These are phyloP conservation scores for Apiotrichum domesticum DNA, from an alignment of 1,284 basidiomycete species.

Conservation along the genomic window DNA sequence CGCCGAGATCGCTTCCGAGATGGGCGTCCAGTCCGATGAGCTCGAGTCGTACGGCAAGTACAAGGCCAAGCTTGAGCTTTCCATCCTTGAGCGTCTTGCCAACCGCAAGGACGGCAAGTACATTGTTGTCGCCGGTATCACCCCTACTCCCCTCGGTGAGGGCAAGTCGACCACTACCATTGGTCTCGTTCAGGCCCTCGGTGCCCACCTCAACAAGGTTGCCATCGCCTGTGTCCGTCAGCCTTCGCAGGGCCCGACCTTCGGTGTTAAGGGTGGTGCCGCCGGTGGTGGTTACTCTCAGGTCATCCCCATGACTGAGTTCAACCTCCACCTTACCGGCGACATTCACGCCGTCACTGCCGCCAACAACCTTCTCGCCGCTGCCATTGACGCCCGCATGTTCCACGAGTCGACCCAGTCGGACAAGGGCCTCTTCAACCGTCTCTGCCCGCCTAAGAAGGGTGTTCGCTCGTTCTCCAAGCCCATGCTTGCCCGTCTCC, in stretches of 20 bases:
- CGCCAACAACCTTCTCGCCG: slow-evolving; percentile 94
- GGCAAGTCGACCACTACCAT: slow-evolving; percentile 99
- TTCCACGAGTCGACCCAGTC: slow-evolving; percentile 96
- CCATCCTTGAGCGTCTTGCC: slow-evolving; percentile 74
- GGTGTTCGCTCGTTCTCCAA: slow-evolving; percentile 91
- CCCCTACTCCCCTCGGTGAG: slow-evolving; percentile 94
- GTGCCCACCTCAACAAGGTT: slow-evolving; percentile 85
- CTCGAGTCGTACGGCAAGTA: slow-evolving; percentile 91
- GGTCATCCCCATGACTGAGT: slow-evolving; percentile 98
- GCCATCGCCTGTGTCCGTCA: slow-evolving; percentile 98
- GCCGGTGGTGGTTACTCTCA: slow-evolving; percentile 98
- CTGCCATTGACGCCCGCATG: slow-evolving; percentile 93
- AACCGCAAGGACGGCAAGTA: slow-evolving; percentile 94
- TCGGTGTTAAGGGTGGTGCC: slow-evolving; percentile 98
- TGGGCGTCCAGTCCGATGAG: slow-evolving; percentile 80
- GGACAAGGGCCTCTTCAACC: slow-evolving; percentile 90
- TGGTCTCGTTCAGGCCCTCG: slow-evolving; percentile 92
- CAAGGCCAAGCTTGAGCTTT: slow-evolving; percentile 95
- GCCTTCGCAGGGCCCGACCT: slow-evolving; percentile 96
- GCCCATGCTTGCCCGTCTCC: slow-evolving; percentile 89
- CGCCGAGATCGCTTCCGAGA: slow-evolving; percentile 75
- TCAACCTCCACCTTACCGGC: slow-evolving; percentile 78
- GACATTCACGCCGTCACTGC: slow-evolving; percentile 98
- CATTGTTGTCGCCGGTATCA: slow-evolving; percentile 94
- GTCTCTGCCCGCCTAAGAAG: slow-evolving; percentile 88